phyloP scores from a whole-genome alignment of 805 yeast genomes.

The Ogataea parapolymorpha region DNA sequence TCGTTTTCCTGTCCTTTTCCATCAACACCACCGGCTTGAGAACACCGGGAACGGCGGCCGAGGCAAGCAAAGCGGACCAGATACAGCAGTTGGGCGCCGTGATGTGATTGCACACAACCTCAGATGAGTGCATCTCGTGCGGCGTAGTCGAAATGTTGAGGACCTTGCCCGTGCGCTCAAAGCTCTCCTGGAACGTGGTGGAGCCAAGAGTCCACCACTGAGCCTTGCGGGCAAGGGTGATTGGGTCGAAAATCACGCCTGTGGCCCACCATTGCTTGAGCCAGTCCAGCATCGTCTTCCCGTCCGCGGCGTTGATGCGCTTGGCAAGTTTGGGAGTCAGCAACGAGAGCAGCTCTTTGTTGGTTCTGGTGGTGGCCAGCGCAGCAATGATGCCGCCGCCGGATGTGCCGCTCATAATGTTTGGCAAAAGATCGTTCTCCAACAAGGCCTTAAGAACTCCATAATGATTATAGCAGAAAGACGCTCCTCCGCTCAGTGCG shows the following conservation, averaged over 20 bases:
- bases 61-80: constrained; percentile 76
- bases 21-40: constrained; percentile 74
- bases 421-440: constrained; percentile 64
- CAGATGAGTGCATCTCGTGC: constrained; percentile 78
- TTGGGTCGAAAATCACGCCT: constrained; percentile 75
- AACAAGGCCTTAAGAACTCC: constrained; percentile 71
- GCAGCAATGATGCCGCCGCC: constrained; percentile 83
- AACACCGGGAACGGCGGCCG: constrained; percentile 82
- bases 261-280: constrained; percentile 64
- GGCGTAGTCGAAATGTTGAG: constrained; percentile 78
- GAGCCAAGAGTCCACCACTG: constrained; percentile 73
- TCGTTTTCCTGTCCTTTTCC: constrained; percentile 43
- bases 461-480: constrained; percentile 73
- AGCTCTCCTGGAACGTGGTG: constrained; percentile 68
- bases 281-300: constrained; percentile 54
- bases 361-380: constrained; percentile 62
- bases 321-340: constrained; percentile 59
- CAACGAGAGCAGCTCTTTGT: constrained; percentile 56
- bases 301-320: constrained; percentile 68
- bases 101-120: constrained; percentile 68
- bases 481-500: constrained; percentile 76
- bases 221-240: constrained; percentile 67
- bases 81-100: constrained; percentile 78
- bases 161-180: constrained; percentile 62
- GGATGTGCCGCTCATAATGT: constrained; percentile 71